These are phyloP conservation scores for Dalbergia cochinchinensis DNA, from an alignment of 306 rosid species.

Conservation along the genomic window DNA sequence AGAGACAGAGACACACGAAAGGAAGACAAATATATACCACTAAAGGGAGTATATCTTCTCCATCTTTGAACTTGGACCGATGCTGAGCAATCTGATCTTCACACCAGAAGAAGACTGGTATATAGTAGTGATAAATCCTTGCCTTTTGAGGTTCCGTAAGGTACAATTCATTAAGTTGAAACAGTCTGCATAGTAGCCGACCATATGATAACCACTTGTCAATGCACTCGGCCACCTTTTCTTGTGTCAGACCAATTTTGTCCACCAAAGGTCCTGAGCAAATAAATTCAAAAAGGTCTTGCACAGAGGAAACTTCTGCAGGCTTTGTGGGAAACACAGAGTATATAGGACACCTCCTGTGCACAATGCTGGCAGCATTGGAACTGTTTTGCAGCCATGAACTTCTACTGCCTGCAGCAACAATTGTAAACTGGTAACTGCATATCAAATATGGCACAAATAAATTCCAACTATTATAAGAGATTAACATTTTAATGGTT, in stretches of 20 bases:
- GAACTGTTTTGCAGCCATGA: slow-evolving; percentile 74
- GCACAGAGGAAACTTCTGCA: slow-evolving; percentile 78
- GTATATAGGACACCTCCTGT: slow-evolving; percentile 50
- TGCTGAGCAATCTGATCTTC: slow-evolving; percentile 78
- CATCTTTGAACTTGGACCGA: slow-evolving; percentile 68
- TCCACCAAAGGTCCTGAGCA: slow-evolving; percentile 84
- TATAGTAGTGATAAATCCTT: slow-evolving; percentile 89
- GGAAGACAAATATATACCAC: slow-evolving; percentile 60
- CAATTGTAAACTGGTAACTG: neutral
- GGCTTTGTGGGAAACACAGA: slow-evolving; percentile 65
- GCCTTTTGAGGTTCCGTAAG: slow-evolving; percentile 81
- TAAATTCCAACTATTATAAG: neutral
- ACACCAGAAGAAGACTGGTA: slow-evolving; percentile 93
- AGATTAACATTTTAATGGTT: neutral
- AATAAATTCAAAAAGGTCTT: slow-evolving; percentile 80
- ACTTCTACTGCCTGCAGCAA: slow-evolving; percentile 67
- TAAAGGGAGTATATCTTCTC: slow-evolving; percentile 80
- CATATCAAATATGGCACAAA: neutral
- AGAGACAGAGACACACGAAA: neutral
- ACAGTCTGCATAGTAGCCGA: slow-evolving; percentile 63
- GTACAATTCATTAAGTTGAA: slow-evolving; percentile 78
- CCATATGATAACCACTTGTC: slow-evolving; percentile 88
- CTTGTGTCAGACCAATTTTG: slow-evolving; percentile 65
- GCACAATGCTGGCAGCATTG: slow-evolving; percentile 42
- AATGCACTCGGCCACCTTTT: slow-evolving; percentile 72